These are phyloP conservation scores for Exophiala sp. DNA, from an alignment of 2,329 filamentous ascomycete species.

Conservation along the genomic window DNA sequence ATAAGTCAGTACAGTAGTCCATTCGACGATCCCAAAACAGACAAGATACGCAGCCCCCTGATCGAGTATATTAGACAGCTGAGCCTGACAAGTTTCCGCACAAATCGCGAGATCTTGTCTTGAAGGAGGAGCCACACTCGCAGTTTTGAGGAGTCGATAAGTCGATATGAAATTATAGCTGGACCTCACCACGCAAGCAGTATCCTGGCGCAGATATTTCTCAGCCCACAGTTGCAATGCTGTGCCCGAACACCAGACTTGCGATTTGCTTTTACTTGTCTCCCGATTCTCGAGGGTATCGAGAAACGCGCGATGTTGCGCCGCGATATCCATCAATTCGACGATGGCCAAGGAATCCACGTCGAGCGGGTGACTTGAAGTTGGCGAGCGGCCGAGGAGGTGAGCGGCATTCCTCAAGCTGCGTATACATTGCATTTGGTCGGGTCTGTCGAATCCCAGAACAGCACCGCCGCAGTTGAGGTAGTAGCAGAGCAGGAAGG, in stretches of 20 bases:
- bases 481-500: conserved; percentile 20
- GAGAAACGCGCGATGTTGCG: neutral
- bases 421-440: conserved; percentile 15
- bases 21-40: conserved; percentile 13
- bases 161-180: conserved; percentile 13
- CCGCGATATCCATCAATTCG: conserved; percentile 10
- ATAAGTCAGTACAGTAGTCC: conserved; percentile 17
- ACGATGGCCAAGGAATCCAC: conserved; percentile 5
- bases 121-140: neutral
- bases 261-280: neutral
- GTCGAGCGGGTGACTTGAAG: conserved; percentile 2
- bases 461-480: conserved; percentile 12
- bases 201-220: neutral
- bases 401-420: conserved; percentile 9
- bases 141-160: conserved; percentile 11
- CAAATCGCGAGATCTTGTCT: neutral
- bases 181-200: neutral
- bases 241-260: neutral
- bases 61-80: conserved; percentile 10
- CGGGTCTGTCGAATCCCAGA: conserved; percentile 18
- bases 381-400: conserved; percentile 2
- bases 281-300: neutral
- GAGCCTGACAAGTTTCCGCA: conserved; percentile 1
- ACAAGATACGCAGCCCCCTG: conserved; percentile 8
- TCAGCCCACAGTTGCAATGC: conserved; percentile 3